A percentile compares a stretch with the other conserved stretches of the same genome.
Conservation (phyloP, 768 basidiomycete species). For the Brasilioporus rufonigricans region DNA sequence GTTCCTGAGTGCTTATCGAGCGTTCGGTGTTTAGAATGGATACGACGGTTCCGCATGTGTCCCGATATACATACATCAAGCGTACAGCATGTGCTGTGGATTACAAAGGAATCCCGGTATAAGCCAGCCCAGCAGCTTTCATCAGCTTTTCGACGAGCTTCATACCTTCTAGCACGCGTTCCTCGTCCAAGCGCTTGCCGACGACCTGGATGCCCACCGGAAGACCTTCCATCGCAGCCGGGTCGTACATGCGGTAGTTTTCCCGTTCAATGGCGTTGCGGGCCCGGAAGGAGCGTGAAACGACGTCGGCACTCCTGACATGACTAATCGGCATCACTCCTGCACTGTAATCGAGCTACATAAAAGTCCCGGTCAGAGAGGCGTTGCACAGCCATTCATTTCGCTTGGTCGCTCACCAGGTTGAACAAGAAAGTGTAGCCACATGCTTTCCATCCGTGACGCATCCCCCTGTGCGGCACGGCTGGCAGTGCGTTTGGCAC, state of each 20-base stretch:
- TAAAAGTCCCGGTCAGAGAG: neutral
- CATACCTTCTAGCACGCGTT: constrained; percentile 47
- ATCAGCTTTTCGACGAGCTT: constrained; percentile 35
- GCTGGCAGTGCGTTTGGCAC: constrained; percentile 65
- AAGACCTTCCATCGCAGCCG: constrained; percentile 41
- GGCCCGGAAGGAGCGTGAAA: constrained; percentile 22
- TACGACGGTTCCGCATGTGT: neutral
- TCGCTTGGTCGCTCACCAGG: constrained; percentile 40
- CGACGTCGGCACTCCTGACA: constrained; percentile 37
- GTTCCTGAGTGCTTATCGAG: neutral
- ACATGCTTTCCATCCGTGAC: constrained; percentile 55
- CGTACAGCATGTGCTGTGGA: neutral
- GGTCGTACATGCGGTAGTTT: constrained; percentile 42
- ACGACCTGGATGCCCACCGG: constrained; percentile 45
- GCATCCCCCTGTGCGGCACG: constrained; percentile 49
- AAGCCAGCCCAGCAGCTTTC: constrained; percentile 22
- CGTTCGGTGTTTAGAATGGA: neutral
- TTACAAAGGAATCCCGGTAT: constrained; percentile 25
- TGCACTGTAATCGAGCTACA: constrained; percentile 45
- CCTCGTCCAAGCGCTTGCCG: constrained; percentile 45
- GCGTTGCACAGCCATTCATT: neutral
- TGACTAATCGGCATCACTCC: constrained; percentile 45
- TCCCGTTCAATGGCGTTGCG: constrained; percentile 39
- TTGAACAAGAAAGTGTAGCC: constrained; percentile 70
- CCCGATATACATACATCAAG: neutral